phyloP scores from a whole-genome alignment of 768 basidiomycete genomes.

The Tricholoma sp. region DNA sequence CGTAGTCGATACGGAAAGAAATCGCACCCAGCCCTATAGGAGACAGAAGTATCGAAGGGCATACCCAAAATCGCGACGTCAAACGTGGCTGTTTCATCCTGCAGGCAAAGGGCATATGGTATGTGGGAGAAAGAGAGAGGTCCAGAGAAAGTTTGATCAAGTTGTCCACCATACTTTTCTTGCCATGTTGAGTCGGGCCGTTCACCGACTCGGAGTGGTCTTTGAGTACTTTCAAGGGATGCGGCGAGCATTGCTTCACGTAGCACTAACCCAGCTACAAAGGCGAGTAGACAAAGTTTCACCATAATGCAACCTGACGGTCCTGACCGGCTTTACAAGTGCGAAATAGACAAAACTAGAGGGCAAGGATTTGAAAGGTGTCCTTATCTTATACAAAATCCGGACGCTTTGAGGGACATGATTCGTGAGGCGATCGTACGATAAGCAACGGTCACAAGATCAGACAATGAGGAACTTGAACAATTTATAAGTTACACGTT shows the following conservation, averaged over 20 bases:
- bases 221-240: slow-evolving; percentile 6
- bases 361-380: neutral
- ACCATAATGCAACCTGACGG: neutral
- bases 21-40: slow-evolving; percentile 52
- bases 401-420: too few species aligned
- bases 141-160: slow-evolving; percentile 74
- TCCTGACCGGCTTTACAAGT: neutral
- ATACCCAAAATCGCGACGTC: slow-evolving; percentile 81
- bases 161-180: slow-evolving; percentile 70
- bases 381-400: too few species aligned
- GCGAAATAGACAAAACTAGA: neutral
- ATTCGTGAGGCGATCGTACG: too few species aligned
- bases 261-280: neutral
- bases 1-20: neutral
- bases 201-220: slow-evolving; percentile 6
- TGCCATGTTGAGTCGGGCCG: slow-evolving; percentile 42
- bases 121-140: slow-evolving; percentile 81
- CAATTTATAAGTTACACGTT: neutral
- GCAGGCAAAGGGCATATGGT: slow-evolving; percentile 68
- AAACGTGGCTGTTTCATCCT: slow-evolving; percentile 46
- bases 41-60: slow-evolving; percentile 71
- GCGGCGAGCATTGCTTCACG: neutral
- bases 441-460: too few species aligned
- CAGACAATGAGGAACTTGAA: too few species aligned
- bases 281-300: neutral